phyloP scores from a whole-genome alignment of 2,329 filamentous ascomycete genomes.

The Phialocephala sp. region DNA sequence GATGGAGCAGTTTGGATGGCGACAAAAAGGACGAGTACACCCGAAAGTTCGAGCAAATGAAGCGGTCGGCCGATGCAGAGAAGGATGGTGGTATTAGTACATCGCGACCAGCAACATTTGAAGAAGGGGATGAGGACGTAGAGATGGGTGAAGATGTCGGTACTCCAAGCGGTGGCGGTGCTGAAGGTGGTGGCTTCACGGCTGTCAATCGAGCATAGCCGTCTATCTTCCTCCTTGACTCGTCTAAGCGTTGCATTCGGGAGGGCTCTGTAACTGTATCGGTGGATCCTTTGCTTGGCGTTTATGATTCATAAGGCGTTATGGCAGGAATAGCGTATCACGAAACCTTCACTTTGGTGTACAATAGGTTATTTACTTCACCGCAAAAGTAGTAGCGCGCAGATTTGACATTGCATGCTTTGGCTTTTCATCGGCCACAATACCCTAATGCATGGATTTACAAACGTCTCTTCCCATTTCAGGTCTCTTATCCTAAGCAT shows the following conservation, averaged over 20 bases:
- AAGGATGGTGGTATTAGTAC: conserved; percentile 27
- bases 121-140: conserved; percentile 41
- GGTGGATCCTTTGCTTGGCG: background rate
- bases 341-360: background rate
- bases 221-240: background rate
- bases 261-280: background rate
- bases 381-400: background rate
- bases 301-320: background rate
- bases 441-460: background rate
- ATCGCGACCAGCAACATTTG: conserved; percentile 30
- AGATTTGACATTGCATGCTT: conserved; percentile 1
- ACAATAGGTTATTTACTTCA: background rate
- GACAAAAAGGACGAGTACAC: conserved; percentile 33
- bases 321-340: background rate
- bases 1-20: conserved; percentile 37
- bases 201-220: conserved; percentile 38
- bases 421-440: background rate
- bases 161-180: conserved; percentile 20
- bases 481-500: background rate
- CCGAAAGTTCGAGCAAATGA: conserved; percentile 39
- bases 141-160: conserved; percentile 42
- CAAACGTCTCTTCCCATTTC: background rate
- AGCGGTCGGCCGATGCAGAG: conserved; percentile 35
- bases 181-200: conserved; percentile 39
- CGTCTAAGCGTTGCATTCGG: background rate